Conservation (phyloP, 805 yeast species). For the Pichia californica region DNA sequence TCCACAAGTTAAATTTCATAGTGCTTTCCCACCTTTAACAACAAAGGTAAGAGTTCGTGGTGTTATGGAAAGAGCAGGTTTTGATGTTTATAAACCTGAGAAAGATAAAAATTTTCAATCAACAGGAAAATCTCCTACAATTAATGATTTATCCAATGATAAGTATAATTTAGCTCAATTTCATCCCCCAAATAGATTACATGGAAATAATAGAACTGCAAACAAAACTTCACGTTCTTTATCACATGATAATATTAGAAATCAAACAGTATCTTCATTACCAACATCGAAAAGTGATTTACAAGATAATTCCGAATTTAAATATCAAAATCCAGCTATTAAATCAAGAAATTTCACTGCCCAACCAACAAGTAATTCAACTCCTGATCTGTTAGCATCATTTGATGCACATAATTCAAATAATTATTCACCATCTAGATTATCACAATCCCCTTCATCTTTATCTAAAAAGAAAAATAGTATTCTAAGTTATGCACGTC, state of each 20-base stretch:
- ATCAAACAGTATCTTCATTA: not conserved
- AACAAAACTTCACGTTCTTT: constrained; percentile 11
- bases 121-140: not conserved
- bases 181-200: constrained; percentile 6
- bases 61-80: constrained; percentile 79
- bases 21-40: constrained; percentile 67
- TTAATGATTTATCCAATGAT: not conserved
- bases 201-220: constrained; percentile 1
- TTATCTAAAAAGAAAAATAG: not conserved
- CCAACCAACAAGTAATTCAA: constrained; percentile 10
- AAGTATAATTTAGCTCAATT: not conserved
- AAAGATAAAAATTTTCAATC: constrained; percentile 1
- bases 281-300: not conserved
- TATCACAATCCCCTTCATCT: not conserved
- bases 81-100: constrained; percentile 45
- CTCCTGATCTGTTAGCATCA: constrained; percentile 8
- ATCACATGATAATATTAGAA: constrained; percentile 1
- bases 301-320: too few species aligned
- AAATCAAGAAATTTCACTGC: constrained; percentile 6
- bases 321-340: not conserved
- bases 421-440: not conserved
- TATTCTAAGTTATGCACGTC: constrained; percentile 6
- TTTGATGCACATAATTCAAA: not conserved
- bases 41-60: constrained; percentile 56
- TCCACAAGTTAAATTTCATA: constrained; percentile 34